phyloP scores from a whole-genome alignment of 805 yeast species.

The Jamesozyma piceae region DNA sequence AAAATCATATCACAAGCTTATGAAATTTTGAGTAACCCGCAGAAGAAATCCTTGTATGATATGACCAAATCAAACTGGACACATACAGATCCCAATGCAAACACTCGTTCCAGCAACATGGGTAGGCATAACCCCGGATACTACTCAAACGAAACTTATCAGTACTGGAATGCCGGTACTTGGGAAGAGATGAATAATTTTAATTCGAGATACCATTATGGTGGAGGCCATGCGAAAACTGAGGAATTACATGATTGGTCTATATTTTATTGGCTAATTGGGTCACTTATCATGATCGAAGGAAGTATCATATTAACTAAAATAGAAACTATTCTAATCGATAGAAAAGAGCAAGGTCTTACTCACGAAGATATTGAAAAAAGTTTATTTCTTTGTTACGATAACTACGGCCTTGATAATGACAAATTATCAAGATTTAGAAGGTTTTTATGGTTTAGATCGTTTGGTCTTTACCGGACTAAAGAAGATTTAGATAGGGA shows the following conservation, averaged over 20 bases:
- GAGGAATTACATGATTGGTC: not conserved
- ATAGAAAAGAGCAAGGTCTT: conserved; percentile 16
- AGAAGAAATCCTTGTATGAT: conserved; percentile 39
- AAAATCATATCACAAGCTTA: conserved; percentile 50
- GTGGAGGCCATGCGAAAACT: not conserved
- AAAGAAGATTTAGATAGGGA: conserved; percentile 30
- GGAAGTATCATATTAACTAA: conserved; percentile 34
- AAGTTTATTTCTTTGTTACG: conserved; percentile 35
- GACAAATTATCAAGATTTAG: conserved; percentile 42
- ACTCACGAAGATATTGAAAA: conserved; percentile 35
- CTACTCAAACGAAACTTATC: conserved; percentile 26
- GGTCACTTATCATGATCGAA: conserved; percentile 34
- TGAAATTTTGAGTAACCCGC: conserved; percentile 40
- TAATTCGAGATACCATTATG: conserved; percentile 1
- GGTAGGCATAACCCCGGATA: conserved; percentile 17
- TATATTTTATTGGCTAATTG: conserved; percentile 24
- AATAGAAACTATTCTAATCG: conserved; percentile 30
- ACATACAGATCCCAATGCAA: conserved; percentile 20
- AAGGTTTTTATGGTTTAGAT: conserved; percentile 50
- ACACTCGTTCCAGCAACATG: conserved; percentile 3
- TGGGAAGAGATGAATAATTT: conserved; percentile 52
- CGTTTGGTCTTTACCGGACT: conserved; percentile 27
- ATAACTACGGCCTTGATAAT: conserved; percentile 45
- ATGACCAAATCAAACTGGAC: conserved; percentile 39
- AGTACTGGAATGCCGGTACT: conserved; percentile 52